Conservation (phyloP, 805 yeast species). For the Starmerella bombicola region DNA sequence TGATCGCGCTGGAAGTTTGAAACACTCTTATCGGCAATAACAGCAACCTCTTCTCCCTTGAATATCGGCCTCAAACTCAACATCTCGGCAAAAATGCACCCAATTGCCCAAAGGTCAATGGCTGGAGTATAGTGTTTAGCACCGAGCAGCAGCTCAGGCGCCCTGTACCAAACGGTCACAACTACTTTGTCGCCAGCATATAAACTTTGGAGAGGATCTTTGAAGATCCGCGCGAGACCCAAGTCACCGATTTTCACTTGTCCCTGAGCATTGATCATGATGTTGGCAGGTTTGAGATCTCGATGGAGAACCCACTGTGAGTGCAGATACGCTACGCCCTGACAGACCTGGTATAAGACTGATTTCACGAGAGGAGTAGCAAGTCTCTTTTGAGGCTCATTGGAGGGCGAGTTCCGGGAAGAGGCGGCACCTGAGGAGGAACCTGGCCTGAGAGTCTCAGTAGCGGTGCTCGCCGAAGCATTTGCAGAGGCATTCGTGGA, state of each 20-base stretch:
- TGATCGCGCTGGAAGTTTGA: constrained; percentile 70
- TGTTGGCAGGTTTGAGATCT: constrained; percentile 94
- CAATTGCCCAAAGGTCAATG: constrained; percentile 90
- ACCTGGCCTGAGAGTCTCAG: background rate
- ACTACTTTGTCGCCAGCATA: constrained; percentile 92
- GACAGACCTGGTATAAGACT: constrained; percentile 80
- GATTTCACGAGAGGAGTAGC: constrained; percentile 69
- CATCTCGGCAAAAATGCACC: constrained; percentile 86
- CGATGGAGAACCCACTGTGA: constrained; percentile 94
- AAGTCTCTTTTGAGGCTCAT: constrained; percentile 29
- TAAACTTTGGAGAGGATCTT: constrained; percentile 71
- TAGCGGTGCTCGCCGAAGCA: background rate
- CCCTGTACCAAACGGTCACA: constrained; percentile 93
- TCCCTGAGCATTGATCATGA: constrained; percentile 84
- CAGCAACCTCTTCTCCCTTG: constrained; percentile 94
- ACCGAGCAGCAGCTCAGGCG: constrained; percentile 83
- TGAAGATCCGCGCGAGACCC: constrained; percentile 80
- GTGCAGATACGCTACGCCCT: constrained; percentile 83
- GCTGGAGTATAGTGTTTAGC: constrained; percentile 89
- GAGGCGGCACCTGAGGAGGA: background rate
- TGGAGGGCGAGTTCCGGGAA: background rate
- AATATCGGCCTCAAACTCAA: constrained; percentile 82
- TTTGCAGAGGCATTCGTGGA: background rate
- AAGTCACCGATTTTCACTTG: constrained; percentile 92
- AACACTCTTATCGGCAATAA: constrained; percentile 7